A percentile compares a stretch with the other conserved stretches of the same genome.
Evolutionary conservation across 176 grass and related monocot genomes (phyloP).

Genomic region (Musa troglodytarum): DNA sequence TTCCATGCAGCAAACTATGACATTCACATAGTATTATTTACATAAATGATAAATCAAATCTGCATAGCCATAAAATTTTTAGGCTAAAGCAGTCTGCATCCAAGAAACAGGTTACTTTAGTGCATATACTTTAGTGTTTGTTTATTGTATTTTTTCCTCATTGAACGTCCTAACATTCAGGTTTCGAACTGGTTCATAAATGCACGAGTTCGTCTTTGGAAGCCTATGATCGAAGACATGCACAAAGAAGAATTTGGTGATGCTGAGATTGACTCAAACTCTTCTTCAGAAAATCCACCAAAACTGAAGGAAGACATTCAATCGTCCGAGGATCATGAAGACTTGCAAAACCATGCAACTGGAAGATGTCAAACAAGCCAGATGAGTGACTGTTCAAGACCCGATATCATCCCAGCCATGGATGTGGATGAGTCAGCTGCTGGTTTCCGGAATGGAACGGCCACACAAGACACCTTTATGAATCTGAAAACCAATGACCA

Average conservation of each 20-base stretch:
- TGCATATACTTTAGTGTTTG: neutral
- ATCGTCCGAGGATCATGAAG: slow-evolving; percentile 57
- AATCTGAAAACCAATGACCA: slow-evolving; percentile 75
- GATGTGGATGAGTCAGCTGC: slow-evolving; percentile 23
- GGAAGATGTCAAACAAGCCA: slow-evolving; percentile 45
- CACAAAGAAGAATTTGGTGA: slow-evolving; percentile 94
- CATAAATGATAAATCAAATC: no score
- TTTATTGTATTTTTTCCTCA: slow-evolving; percentile 5
- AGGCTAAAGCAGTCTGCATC: neutral
- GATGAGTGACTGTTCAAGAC: slow-evolving; percentile 44
- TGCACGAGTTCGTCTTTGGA: slow-evolving; percentile 95
- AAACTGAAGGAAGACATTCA: slow-evolving; percentile 44
- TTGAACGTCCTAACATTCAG: slow-evolving; percentile 29
- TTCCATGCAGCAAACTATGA: no score
- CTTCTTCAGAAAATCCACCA: slow-evolving; percentile 60
- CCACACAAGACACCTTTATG: slow-evolving; percentile 72
- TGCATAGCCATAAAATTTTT: no score
- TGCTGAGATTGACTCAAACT: slow-evolving; percentile 67
- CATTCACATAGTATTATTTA: no score
- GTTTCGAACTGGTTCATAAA: slow-evolving; percentile 99
- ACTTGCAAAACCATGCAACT: slow-evolving; percentile 36
- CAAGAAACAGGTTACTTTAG: no score
- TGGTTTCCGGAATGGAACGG: slow-evolving; percentile 45
- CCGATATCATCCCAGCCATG: slow-evolving; percentile 17
- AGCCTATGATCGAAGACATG: slow-evolving; percentile 99